Evolutionary conservation across 306 rosid genomes (phyloP).

Genomic region (Styphnolobium japonicum): DNA sequence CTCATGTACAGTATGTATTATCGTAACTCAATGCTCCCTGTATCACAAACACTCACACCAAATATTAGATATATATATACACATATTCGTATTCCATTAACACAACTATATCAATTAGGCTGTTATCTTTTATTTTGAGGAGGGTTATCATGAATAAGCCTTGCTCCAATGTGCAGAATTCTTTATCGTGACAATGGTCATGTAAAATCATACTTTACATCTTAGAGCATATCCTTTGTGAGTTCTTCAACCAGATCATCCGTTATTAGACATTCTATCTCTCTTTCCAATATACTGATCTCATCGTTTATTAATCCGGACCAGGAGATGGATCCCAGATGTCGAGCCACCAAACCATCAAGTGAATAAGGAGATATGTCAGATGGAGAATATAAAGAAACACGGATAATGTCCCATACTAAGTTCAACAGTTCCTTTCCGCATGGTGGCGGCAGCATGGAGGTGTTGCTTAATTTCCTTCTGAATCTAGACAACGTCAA

Average conservation of each 20-base stretch:
- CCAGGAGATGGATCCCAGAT: slow-evolving; percentile 61
- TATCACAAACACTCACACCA: slow-evolving; percentile 36
- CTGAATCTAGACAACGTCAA: slow-evolving; percentile 44
- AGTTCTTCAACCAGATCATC: slow-evolving; percentile 73
- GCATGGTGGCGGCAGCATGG: slow-evolving; percentile 40
- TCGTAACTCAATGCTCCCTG: slow-evolving; percentile 30
- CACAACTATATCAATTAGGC: slow-evolving; percentile 38
- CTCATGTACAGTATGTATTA: slow-evolving; percentile 43
- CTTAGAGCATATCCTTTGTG: slow-evolving; percentile 53
- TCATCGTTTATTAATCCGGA: slow-evolving; percentile 52
- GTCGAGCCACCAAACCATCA: slow-evolving; percentile 65
- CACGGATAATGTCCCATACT: slow-evolving; percentile 59
- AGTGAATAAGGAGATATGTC: slow-evolving; percentile 47
- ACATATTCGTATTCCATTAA: slow-evolving; percentile 33
- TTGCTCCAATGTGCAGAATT: slow-evolving; percentile 22
- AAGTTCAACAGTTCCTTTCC: slow-evolving; percentile 68
- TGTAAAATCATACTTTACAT: slow-evolving; percentile 15
- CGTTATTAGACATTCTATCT: slow-evolving; percentile 58
- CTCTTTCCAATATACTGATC: slow-evolving; percentile 52
- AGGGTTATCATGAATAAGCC: slow-evolving; percentile 29
- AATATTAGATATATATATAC: slow-evolving; percentile 26
- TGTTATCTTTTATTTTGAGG: slow-evolving; percentile 29
- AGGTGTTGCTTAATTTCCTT: slow-evolving; percentile 49
- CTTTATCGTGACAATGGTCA: slow-evolving; percentile 22
- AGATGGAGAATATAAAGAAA: slow-evolving; percentile 43